Evolutionary conservation across 2,329 filamentous ascomycete species (phyloP).

Genomic region (Penicillium vulpinum): DNA sequence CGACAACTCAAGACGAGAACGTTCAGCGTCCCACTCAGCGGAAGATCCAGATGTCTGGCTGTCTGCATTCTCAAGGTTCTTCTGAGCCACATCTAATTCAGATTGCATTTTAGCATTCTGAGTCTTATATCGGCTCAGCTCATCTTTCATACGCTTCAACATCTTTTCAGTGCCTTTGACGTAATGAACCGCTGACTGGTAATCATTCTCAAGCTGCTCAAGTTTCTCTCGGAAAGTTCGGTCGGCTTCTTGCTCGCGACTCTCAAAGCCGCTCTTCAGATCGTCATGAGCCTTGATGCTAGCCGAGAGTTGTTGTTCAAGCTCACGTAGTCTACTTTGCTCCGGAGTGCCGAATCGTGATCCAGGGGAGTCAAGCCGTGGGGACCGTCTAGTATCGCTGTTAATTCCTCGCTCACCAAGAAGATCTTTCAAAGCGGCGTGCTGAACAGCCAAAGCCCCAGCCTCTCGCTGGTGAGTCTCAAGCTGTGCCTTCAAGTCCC

Average conservation of each 20-base stretch:
- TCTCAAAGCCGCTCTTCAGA: conserved; percentile 72
- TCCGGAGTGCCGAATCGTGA: conserved; percentile 78
- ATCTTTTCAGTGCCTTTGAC: conserved; percentile 99
- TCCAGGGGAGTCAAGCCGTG: conserved; percentile 70
- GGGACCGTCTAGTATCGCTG: conserved; percentile 66
- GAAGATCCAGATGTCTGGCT: conserved; percentile 47
- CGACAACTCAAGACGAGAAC: conserved; percentile 64
- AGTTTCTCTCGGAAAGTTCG: conserved; percentile 88
- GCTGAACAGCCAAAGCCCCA: conserved; percentile 90
- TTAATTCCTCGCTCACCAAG: conserved; percentile 86
- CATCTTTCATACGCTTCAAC: conserved; percentile 97
- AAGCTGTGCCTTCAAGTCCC: conserved; percentile 78
- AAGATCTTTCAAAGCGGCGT: conserved; percentile 90
- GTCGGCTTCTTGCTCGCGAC: conserved; percentile 83
- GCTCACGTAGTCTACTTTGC: conserved; percentile 72
- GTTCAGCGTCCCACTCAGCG: conserved; percentile 73
- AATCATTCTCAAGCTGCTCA: conserved; percentile 91
- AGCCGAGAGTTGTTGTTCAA: conserved; percentile 82
- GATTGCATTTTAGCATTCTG: conserved; percentile 80
- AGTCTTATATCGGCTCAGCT: conserved; percentile 86
- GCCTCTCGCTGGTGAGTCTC: conserved; percentile 86
- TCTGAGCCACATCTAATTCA: conserved; percentile 70
- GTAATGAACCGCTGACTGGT: conserved; percentile 96
- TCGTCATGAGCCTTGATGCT: conserved; percentile 82
- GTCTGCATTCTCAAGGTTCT: conserved; percentile 46